Base-by-base conservation (phyloP, 257 asterid species). In the Hygrophila difformis region DNA sequence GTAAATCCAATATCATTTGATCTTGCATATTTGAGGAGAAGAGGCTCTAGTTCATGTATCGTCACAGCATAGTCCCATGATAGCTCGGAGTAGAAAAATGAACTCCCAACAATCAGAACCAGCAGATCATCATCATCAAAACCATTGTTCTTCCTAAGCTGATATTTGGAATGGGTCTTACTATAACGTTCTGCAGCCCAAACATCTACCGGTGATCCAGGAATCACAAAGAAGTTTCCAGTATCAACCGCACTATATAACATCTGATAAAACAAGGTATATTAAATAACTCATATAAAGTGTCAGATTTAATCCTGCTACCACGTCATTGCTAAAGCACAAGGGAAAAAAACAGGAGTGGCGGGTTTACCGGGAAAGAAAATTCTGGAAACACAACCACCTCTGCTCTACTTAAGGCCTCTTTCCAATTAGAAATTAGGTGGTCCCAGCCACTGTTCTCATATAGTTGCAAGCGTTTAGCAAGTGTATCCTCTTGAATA, bases 171-270 rank as follows among this genome's bases (percentile, higher is more conserved):
- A 64, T 91, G 99, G 44, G 78, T 68, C 66, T 57, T 75, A 56
- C 75, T 67, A 67, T 82, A 91, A 64, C 76, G 78, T 70, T 87
- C 96, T 14, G 95, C 99, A 66, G 86, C 82, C 94, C 95, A 91
- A 67, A 72, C 81, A 79, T 91, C 95, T 56, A 72, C 9, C 55
- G 95, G 96, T 64, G 87, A 86, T 64, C 93, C 99, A 62, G 93
- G 95, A 68, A 86, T 71, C 59, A 86, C 99, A 76, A 78, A 81
- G 87, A 86, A 86, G 94, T 91, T 86, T 82, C 96, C 99, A 68
- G 93, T 72, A 89, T 91, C 99, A 50, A 91, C 76, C 79, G 51
- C 60, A 61, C 93, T 80, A 71, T 86, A 91, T 66, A 91, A 59
- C 84, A 91, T 91, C 99, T 91, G 96, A 59, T 51, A 66, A 70